Base-by-base conservation (phyloP, 1,284 basidiomycete genomes). In the Lentinula novae-zelandiae region DNA sequence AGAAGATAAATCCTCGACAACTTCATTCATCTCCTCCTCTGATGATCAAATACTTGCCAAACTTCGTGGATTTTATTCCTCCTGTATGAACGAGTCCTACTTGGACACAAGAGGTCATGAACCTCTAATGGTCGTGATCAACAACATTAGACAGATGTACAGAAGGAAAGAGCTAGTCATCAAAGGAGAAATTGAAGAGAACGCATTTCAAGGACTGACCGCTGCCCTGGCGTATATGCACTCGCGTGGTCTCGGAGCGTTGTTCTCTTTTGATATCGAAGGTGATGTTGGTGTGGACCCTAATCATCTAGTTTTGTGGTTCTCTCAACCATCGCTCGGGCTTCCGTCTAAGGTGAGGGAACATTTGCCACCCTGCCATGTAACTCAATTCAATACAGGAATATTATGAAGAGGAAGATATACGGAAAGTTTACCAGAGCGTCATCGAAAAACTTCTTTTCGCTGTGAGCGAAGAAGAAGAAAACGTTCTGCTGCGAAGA, bases 231-330 rank as follows among this genome's bases (percentile, higher is more conserved):
- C 92, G 4, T 98, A 86, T 75, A 78, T 97, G 51, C 95, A 98
- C 72, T 91, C 93, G 27, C 82, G 86, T 75, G 92, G 85, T 55
- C 82, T 98, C 62, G 81, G 82, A 40, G 88, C 86, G 0, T 76
- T 99, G 17, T 94, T 98, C 70, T 78, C 83, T 12, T 87, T 93
- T 65, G 80, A 76, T 33, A 82, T 96, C 62, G 95, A 97, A 61
- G 96, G 96, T 46, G 95, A 98, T 68, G 86, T 89, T 38, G 93
- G 91, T 27, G 80, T 85, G n/a, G 93, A 98, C 70, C 95, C 96
- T 0, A 91, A 95, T 67, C 75, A 82, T 51, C 94, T 96, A 84
- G 84, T 86, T 0, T 80, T 96, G 15, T 95, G 90, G 88, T 86
- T 98, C 69, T 87, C 83, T 65, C 96, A 98, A 70, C 84, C 90